Conservation (phyloP, 352 stramenopile genomes). For the Thraustochytrium sp. region DNA sequence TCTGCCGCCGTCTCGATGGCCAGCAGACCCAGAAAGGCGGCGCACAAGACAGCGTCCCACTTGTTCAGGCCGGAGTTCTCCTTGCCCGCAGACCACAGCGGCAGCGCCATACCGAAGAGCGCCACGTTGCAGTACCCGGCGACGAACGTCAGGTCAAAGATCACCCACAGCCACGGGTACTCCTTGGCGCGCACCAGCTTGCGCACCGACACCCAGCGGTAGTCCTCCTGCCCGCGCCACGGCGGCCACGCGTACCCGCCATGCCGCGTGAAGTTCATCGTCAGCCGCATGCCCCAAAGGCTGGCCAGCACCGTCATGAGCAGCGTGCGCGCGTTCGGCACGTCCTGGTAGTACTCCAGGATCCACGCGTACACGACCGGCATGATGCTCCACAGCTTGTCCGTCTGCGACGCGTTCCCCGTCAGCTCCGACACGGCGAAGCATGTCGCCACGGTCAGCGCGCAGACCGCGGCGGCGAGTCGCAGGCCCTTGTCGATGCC, state of each 20-base stretch:
- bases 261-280: slow-evolving; percentile 82
- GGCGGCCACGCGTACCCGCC: slow-evolving; percentile 73
- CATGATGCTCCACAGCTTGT: slow-evolving; percentile 84
- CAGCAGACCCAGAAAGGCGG: slow-evolving; percentile 65
- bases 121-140: slow-evolving; percentile 76
- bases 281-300: slow-evolving; percentile 74
- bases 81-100: slow-evolving; percentile 60
- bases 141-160: slow-evolving; percentile 85
- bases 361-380: slow-evolving; percentile 78
- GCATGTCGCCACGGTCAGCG: slow-evolving; percentile 42
- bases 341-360: neutral
- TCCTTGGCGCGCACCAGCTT: slow-evolving; percentile 44
- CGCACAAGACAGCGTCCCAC: slow-evolving; percentile 61
- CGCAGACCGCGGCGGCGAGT: neutral
- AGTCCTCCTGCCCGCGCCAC: slow-evolving; percentile 77
- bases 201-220: slow-evolving; percentile 75
- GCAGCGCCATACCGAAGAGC: slow-evolving; percentile 67
- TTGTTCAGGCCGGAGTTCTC: slow-evolving; percentile 55
- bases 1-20: slow-evolving; percentile 75
- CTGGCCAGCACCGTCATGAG: slow-evolving; percentile 72
- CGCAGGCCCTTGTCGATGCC: neutral
- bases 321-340: slow-evolving; percentile 55
- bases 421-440: slow-evolving; percentile 57
- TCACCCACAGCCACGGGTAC: slow-evolving; percentile 63
- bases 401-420: slow-evolving; percentile 80